These are phyloP conservation scores for Starmerella potacharoeniae DNA, from an alignment of 805 yeast species.

Conservation along the genomic window DNA sequence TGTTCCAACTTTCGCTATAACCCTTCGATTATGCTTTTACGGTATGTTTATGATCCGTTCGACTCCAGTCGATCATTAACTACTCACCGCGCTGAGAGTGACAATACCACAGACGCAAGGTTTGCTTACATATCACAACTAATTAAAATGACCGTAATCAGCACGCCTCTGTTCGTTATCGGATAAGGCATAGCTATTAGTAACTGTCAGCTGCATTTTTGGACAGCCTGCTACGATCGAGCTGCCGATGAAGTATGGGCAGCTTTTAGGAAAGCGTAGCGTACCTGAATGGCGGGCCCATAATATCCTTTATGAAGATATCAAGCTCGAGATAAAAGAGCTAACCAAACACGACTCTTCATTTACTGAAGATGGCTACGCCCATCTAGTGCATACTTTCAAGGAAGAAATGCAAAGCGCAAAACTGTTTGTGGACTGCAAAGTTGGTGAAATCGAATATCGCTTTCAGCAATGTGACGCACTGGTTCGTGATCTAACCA, in stretches of 20 bases:
- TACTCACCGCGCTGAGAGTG: too few species aligned
- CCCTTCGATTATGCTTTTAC: too few species aligned
- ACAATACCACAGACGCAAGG: too few species aligned
- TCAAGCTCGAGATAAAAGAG: constrained; percentile 52
- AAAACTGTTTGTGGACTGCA: constrained; percentile 53
- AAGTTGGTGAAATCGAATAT: constrained; percentile 56
- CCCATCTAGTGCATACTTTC: constrained; percentile 12
- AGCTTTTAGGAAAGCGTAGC: constrained; percentile 58
- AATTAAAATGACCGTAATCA: too few species aligned
- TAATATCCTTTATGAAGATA: constrained; percentile 70
- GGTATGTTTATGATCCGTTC: too few species aligned
- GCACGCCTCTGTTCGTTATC: background rate
- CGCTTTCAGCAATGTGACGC: constrained; percentile 34
- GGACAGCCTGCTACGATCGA: background rate
- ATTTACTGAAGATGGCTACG: constrained; percentile 9
- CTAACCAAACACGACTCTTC: constrained; percentile 34
- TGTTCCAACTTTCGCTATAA: too few species aligned
- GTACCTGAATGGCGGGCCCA: constrained; percentile 81
- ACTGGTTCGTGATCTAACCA: constrained; percentile 22
- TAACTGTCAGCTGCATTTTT: background rate
- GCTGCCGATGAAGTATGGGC: constrained; percentile 69
- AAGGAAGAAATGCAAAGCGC: constrained; percentile 24
- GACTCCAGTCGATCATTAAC: too few species aligned
- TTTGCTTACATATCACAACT: too few species aligned
- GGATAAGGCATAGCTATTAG: background rate